phyloP scores from a whole-genome alignment of 2,329 filamentous ascomycete species.

The Graphilbum fragrans region DNA sequence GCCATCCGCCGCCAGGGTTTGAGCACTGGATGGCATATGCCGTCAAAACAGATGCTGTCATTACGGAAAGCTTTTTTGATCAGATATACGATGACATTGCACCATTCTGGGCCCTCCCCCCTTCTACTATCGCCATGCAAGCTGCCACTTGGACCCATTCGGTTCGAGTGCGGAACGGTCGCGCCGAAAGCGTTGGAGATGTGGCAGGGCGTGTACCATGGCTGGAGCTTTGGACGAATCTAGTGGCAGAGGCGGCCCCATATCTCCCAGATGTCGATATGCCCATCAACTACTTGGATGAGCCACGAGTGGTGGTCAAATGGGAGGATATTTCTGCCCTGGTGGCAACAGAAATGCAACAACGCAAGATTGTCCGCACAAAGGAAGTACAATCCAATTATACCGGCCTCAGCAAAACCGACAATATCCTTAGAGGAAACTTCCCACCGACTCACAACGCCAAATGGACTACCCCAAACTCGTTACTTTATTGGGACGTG shows the following conservation, averaged over 20 bases:
- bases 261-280: constrained; percentile 54
- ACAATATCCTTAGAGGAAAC: constrained; percentile 12
- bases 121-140: constrained; percentile 18
- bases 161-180: constrained; percentile 34
- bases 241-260: constrained; percentile 38
- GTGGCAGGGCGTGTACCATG: constrained; percentile 27
- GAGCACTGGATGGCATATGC: constrained; percentile 34
- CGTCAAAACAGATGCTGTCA: constrained; percentile 24
- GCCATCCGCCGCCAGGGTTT: constrained; percentile 36
- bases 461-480: constrained; percentile 29
- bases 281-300: constrained; percentile 53
- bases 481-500: constrained; percentile 45
- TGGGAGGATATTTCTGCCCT: constrained; percentile 42
- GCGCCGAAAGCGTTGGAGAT: constrained; percentile 25
- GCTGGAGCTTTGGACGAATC: constrained; percentile 33
- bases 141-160: constrained; percentile 31
- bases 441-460: background rate
- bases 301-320: constrained; percentile 48
- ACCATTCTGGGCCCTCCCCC: constrained; percentile 42
- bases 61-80: constrained; percentile 38
- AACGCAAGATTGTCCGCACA: constrained; percentile 26
- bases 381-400: constrained; percentile 31
- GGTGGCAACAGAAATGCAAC: constrained; percentile 32
- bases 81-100: constrained; percentile 39
- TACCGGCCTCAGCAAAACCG: constrained; percentile 25